phyloP scores from a whole-genome alignment of 2,329 filamentous ascomycete genomes.

The Pyricularia sp. region DNA sequence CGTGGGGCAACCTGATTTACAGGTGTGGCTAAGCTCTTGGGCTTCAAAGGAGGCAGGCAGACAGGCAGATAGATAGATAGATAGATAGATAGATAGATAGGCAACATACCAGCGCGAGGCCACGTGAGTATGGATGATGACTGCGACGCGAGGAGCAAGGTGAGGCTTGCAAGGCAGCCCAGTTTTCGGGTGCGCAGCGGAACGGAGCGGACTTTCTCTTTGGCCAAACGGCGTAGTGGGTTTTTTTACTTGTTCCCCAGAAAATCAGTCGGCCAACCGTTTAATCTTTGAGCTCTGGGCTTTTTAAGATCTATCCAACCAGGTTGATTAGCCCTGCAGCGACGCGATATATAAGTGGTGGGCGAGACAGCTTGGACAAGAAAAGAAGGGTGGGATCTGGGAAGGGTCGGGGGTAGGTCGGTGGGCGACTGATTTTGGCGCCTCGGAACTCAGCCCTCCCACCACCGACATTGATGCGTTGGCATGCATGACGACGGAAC shows the following conservation, averaged over 20 bases:
- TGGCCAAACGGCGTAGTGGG: conserved; percentile 2
- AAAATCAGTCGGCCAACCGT: not conserved
- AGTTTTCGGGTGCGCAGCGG: not conserved
- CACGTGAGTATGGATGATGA: conserved; percentile 30
- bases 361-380: conserved; percentile 19
- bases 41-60: not conserved
- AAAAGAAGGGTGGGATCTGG: conserved; percentile 13
- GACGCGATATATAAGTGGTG: conserved; percentile 28
- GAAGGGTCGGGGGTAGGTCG: conserved; percentile 20
- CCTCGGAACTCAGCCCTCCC: conserved; percentile 22
- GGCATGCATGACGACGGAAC: conserved; percentile 49
- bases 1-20: conserved; percentile 10
- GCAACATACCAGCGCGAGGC: conserved; percentile 18
- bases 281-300: not conserved
- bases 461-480: conserved; percentile 36
- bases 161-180: not conserved
- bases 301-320: conserved; percentile 29
- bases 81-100: too few relatives aligned
- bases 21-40: conserved; percentile 24
- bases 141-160: not conserved
- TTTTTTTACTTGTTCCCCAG: not conserved
- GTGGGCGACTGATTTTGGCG: conserved; percentile 18
- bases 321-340: conserved; percentile 20
- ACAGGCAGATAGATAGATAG: too few relatives aligned
- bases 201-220: conserved; percentile 2